Percentiles rank a stretch among this genome's conserved stretches.
phyloP scores from a whole-genome alignment of 148 eudicot species.

The Spergularia marina region DNA sequence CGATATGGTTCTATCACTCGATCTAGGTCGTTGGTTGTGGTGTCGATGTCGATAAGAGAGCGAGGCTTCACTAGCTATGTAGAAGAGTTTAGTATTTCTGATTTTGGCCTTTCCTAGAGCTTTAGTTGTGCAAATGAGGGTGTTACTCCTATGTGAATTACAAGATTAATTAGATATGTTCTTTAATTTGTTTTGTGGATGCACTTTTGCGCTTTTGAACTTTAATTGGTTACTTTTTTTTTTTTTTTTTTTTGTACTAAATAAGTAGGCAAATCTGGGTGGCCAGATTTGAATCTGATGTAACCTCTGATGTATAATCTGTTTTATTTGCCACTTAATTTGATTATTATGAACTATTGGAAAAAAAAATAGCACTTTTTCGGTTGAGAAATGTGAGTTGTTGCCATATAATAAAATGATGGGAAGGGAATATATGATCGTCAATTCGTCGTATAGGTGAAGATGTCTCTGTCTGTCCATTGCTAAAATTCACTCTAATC shows the following conservation, averaged over 20 bases:
- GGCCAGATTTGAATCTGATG: conserved; percentile 1
- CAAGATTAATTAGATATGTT: conserved; percentile 3
- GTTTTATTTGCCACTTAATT: neutral
- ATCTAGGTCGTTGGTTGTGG: too few relatives aligned
- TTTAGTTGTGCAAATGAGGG: conserved; percentile 15
- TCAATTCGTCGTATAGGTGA: neutral
- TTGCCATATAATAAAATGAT: neutral
- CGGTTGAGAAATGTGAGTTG: too few relatives aligned
- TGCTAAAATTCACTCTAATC: neutral
- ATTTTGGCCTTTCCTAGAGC: neutral
- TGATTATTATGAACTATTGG: conserved; percentile 2
- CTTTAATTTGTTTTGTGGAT: neutral
- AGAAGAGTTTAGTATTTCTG: neutral
- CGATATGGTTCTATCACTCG: neutral
- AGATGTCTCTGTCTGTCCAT: neutral
- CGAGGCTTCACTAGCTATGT: neutral
- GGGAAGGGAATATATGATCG: neutral
- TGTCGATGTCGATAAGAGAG: neutral
- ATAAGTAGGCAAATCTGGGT: neutral
- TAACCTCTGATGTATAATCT: neutral
- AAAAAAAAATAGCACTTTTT: too few relatives aligned
- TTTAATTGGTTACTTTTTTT: conserved; percentile 4
- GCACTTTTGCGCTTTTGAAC: neutral
- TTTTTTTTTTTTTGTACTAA: neutral
- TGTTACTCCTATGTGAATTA: neutral